Evolutionary conservation across 352 stramenopile species (phyloP).

Genomic region (Phytophthora vignae): DNA sequence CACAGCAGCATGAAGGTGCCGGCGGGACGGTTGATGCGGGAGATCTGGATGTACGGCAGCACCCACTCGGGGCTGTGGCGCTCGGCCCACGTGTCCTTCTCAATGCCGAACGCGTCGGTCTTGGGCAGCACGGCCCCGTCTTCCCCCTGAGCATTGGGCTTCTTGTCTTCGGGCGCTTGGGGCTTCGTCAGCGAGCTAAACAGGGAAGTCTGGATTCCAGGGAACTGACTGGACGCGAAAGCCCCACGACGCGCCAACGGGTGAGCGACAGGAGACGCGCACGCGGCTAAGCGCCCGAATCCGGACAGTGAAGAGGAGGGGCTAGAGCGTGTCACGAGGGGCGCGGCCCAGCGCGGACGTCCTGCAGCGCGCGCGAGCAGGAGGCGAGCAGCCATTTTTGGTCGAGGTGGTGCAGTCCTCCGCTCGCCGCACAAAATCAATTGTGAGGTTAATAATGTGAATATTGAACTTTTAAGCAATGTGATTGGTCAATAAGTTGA

Average conservation of each 20-base stretch:
- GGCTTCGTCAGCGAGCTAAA: constrained; percentile 24
- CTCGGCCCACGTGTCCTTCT: constrained; percentile 91
- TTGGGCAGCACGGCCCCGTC: neutral
- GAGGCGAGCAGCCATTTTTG: constrained; percentile 28
- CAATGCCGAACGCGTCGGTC: constrained; percentile 61
- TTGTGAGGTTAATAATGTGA: constrained; percentile 2
- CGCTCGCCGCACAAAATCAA: constrained; percentile 13
- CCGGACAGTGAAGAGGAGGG: neutral
- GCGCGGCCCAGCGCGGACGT: constrained; percentile 6
- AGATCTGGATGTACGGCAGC: constrained; percentile 89
- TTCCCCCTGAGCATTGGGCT: constrained; percentile 3
- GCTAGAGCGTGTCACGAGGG: neutral
- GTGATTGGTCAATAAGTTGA: neutral
- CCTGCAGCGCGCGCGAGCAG: constrained; percentile 21
- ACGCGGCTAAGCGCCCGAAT: constrained; percentile 4
- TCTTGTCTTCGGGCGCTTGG: constrained; percentile 5
- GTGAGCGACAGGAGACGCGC: constrained; percentile 1
- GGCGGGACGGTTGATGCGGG: constrained; percentile 82
- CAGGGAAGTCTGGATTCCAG: constrained; percentile 19
- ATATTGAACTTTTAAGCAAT: neutral
- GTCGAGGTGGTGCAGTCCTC: neutral
- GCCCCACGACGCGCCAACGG: constrained; percentile 7
- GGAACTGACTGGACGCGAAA: constrained; percentile 17
- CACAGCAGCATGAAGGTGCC: constrained; percentile 97
- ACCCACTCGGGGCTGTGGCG: constrained; percentile 76